A percentile compares a stretch with the other conserved stretches of the same genome.
These are phyloP conservation scores for Nakaseomyces bracarensis DNA, from an alignment of 1,139 yeast species.

Conservation along the genomic window DNA sequence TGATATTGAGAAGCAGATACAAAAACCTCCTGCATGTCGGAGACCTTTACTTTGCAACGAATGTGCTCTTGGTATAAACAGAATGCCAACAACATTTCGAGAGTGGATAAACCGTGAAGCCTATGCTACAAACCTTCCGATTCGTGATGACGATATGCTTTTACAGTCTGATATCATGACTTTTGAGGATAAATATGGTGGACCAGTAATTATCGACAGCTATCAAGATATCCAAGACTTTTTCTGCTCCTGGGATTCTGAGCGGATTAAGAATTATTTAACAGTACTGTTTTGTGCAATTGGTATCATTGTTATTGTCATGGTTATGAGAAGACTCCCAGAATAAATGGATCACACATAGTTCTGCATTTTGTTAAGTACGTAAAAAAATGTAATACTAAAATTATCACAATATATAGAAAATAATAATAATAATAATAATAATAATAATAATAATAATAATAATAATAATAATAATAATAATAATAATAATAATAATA, in stretches of 20 bases:
- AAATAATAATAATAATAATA: too few species aligned
- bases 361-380: too few species aligned
- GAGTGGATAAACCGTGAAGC: neutral
- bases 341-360: neutral
- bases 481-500: neutral
- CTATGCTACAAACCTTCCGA: neutral
- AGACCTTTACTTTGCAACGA: neutral
- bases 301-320: neutral
- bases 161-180: neutral
- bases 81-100: neutral
- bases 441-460: too few species aligned
- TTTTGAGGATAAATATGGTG: neutral
- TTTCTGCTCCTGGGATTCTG: conserved; percentile 1
- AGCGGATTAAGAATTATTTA: neutral
- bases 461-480: too few species aligned
- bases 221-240: conserved; percentile 2
- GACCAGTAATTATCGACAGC: neutral
- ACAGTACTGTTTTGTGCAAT: neutral
- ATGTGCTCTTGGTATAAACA: neutral
- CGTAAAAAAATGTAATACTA: too few species aligned
- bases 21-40: neutral
- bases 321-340: neutral
- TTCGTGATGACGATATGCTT: neutral
- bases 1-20: neutral
- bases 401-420: neutral